phyloP scores from a whole-genome alignment of 2,329 filamentous ascomycete genomes.

The Xylaria digitata region DNA sequence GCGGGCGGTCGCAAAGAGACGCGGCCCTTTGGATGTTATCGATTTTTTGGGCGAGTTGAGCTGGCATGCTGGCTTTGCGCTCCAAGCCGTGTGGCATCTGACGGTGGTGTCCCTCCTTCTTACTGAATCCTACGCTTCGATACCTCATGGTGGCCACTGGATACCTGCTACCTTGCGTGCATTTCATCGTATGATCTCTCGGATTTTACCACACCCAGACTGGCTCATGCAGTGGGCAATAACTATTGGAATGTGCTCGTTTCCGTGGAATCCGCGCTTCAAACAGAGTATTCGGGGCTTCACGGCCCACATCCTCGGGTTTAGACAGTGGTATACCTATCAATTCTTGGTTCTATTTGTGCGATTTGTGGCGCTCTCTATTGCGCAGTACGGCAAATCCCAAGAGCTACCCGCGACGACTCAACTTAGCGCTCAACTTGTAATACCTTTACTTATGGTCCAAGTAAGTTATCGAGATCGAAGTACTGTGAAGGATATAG shows the following conservation, averaged over 20 bases:
- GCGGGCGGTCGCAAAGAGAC: slow-evolving; percentile 55
- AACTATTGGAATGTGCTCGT: slow-evolving; percentile 60
- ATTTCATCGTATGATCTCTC: slow-evolving; percentile 36
- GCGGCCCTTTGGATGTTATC: slow-evolving; percentile 57
- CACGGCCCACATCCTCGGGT: slow-evolving; percentile 68
- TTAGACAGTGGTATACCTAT: slow-evolving; percentile 73
- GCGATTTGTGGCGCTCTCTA: slow-evolving; percentile 62
- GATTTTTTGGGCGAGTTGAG: slow-evolving; percentile 57
- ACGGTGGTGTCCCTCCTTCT: slow-evolving; percentile 48
- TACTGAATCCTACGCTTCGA: slow-evolving; percentile 37
- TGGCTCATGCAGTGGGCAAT: slow-evolving; percentile 61
- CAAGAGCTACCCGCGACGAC: slow-evolving; percentile 54
- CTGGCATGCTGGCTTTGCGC: slow-evolving; percentile 59
- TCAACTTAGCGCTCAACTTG: slow-evolving; percentile 64
- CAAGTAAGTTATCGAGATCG: slow-evolving; percentile 60
- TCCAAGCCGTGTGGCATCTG: slow-evolving; percentile 61
- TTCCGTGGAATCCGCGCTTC: slow-evolving; percentile 78
- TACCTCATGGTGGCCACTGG: slow-evolving; percentile 33
- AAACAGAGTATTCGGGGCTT: slow-evolving; percentile 70
- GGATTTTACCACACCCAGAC: slow-evolving; percentile 56
- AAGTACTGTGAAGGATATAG: not conserved
- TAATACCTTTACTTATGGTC: slow-evolving; percentile 63
- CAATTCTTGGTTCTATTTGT: slow-evolving; percentile 69
- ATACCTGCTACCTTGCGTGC: slow-evolving; percentile 33
- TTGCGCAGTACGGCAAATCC: slow-evolving; percentile 55